These are phyloP conservation scores for Purpureocillium takamizusanense DNA, from an alignment of 2,329 filamentous ascomycete species.

Conservation along the genomic window DNA sequence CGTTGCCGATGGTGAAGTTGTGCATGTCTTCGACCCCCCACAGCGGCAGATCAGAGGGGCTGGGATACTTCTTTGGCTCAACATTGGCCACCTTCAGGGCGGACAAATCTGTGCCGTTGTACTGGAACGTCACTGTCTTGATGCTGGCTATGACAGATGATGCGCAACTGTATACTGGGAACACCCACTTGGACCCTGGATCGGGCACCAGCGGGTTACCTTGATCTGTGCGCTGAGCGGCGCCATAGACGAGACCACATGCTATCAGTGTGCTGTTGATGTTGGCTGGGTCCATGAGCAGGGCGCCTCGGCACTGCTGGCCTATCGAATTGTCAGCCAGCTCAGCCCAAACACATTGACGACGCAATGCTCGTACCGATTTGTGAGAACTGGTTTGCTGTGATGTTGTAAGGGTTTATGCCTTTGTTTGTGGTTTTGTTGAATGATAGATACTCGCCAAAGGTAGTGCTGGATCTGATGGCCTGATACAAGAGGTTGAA, in stretches of 20 bases:
- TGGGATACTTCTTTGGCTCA: conserved; percentile 23
- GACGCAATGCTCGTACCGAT: too few relatives aligned
- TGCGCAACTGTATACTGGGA: conserved; percentile 34
- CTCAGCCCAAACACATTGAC: too few relatives aligned
- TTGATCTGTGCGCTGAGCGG: conserved; percentile 24
- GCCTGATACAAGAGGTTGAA: neutral
- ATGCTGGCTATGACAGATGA: conserved; percentile 30
- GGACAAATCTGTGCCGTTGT: conserved; percentile 27
- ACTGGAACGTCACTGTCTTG: conserved; percentile 33
- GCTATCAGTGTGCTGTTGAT: conserved; percentile 29
- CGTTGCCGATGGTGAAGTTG: conserved; percentile 9
- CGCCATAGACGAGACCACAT: conserved; percentile 31
- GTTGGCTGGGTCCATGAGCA: conserved; percentile 22
- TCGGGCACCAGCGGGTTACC: conserved; percentile 25
- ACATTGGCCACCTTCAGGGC: conserved; percentile 24
- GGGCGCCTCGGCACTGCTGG: conserved; percentile 13
- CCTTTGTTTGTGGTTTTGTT: neutral
- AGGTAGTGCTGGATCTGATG: neutral
- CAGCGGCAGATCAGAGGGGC: conserved; percentile 18
- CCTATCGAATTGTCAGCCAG: too few relatives aligned
- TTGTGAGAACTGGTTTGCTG: neutral
- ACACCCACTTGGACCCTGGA: conserved; percentile 29
- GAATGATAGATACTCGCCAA: neutral
- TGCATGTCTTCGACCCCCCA: conserved; percentile 21
- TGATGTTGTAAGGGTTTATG: neutral